phyloP scores from a whole-genome alignment of 805 yeast genomes.

The Lipomyces lipofer region DNA sequence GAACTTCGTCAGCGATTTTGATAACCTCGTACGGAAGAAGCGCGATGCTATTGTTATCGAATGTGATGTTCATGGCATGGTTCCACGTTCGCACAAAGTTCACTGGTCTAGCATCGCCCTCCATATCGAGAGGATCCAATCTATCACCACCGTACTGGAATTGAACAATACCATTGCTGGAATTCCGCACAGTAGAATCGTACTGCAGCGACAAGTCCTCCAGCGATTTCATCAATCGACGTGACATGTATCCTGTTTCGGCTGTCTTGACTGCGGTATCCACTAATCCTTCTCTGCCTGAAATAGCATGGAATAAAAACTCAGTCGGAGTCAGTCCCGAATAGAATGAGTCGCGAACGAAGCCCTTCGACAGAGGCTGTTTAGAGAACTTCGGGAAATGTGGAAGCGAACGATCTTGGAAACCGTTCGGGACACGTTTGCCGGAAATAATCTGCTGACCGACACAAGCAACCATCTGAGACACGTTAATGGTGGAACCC shows the following conservation, averaged over 20 bases:
- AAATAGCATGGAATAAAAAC: constrained; percentile 95
- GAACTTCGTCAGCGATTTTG: constrained; percentile 53
- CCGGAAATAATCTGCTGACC: constrained; percentile 99
- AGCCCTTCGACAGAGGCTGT: constrained; percentile 97
- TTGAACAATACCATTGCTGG: constrained; percentile 94
- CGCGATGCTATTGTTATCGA: constrained; percentile 53
- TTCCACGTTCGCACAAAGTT: constrained; percentile 94
- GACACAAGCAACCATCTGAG: constrained; percentile 99
- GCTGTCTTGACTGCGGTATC: constrained; percentile 99
- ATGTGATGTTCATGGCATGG: constrained; percentile 76
- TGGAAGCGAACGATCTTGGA: constrained; percentile 96
- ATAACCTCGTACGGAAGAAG: constrained; percentile 71
- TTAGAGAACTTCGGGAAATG: constrained; percentile 95
- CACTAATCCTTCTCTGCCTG: constrained; percentile 99
- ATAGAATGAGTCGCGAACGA: constrained; percentile 92
- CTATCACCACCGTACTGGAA: constrained; percentile 99
- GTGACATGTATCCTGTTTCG: constrained; percentile 97
- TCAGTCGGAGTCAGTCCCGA: constrained; percentile 96
- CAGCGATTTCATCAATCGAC: constrained; percentile 94
- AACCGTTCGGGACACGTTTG: constrained; percentile 99
- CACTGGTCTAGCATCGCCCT: constrained; percentile 96
- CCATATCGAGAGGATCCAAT: constrained; percentile 97
- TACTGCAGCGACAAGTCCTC: constrained; percentile 94
- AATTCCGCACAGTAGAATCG: constrained; percentile 92
- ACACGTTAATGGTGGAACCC: constrained; percentile 95